A percentile compares a stretch with the other conserved stretches of the same genome.
Evolutionary conservation across 1,139 yeast species (phyloP).

Genomic region (Diutina siamensis): DNA sequence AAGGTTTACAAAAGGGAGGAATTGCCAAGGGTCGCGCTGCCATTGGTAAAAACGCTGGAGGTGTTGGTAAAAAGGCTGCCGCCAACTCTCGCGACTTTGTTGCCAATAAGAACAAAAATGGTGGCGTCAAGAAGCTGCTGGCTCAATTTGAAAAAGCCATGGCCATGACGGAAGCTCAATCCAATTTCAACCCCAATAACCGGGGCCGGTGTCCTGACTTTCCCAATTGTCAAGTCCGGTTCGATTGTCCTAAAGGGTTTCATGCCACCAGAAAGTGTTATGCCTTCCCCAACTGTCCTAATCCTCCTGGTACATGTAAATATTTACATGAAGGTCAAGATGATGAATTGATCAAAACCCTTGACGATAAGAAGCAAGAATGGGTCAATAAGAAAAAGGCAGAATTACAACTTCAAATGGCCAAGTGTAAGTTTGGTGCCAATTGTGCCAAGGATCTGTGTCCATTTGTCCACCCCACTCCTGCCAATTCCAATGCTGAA

Average conservation of each 20-base stretch:
- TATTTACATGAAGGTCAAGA: constrained; percentile 80
- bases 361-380: constrained; percentile 47
- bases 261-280: constrained; percentile 74
- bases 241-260: constrained; percentile 38
- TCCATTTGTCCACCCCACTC: constrained; percentile 88
- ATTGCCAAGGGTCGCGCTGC: not conserved
- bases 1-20: not conserved
- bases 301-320: constrained; percentile 73
- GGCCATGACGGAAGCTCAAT: constrained; percentile 17
- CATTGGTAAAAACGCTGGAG: not conserved
- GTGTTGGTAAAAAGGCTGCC: not conserved
- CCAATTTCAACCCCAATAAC: constrained; percentile 16
- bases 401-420: constrained; percentile 11
- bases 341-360: constrained; percentile 53
- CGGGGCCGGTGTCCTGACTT: constrained; percentile 66
- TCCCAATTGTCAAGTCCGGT: constrained; percentile 68
- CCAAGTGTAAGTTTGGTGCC: constrained; percentile 62
- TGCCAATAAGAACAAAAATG: constrained; percentile 15
- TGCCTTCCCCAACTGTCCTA: constrained; percentile 70
- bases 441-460: constrained; percentile 68
- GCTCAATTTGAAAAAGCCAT: constrained; percentile 32
- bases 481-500: constrained; percentile 63
- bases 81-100: constrained; percentile 8
- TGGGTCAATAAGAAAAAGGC: constrained; percentile 29
- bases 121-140: constrained; percentile 17